A percentile compares a stretch with the other conserved stretches of the same genome.
phyloP scores from a whole-genome alignment of 805 yeast genomes.

The Candida multigemmis region DNA sequence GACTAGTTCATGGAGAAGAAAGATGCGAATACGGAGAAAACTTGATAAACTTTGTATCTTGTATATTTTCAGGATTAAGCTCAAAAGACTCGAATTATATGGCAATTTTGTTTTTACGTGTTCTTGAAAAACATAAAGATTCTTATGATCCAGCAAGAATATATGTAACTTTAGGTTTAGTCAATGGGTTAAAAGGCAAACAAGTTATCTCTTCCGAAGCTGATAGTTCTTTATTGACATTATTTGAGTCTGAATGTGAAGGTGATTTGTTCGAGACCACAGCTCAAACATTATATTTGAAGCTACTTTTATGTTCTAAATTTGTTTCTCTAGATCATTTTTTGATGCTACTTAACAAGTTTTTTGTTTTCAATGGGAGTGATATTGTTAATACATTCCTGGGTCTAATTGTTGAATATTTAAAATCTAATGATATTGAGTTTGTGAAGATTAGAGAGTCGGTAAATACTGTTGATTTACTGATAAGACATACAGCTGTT shows the following conservation, averaged over 20 bases:
- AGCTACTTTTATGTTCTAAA: constrained; percentile 32
- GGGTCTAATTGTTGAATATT: constrained; percentile 6
- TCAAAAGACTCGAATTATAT: constrained; percentile 16
- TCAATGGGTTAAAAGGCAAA: constrained; percentile 35
- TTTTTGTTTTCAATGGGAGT: constrained; percentile 32
- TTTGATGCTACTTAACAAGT: constrained; percentile 18
- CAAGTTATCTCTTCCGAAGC: constrained; percentile 14
- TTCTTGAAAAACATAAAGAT: constrained; percentile 38
- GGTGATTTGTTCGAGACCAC: constrained; percentile 44
- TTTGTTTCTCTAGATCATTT: constrained; percentile 11
- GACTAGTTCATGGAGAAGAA: constrained; percentile 12
- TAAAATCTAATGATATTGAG: constrained; percentile 4
- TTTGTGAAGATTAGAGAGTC: constrained; percentile 1
- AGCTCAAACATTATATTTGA: constrained; percentile 43
- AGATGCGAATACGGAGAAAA: constrained; percentile 52
- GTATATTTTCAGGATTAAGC: constrained; percentile 15
- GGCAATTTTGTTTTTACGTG: constrained; percentile 23
- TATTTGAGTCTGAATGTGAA: constrained; percentile 32
- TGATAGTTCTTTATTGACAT: constrained; percentile 12
- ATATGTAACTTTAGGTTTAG: constrained; percentile 48
- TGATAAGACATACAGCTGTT: too few relatives aligned
- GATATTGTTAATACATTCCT: constrained; percentile 11
- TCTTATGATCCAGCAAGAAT: constrained; percentile 67
- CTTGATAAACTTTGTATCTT: constrained; percentile 36
- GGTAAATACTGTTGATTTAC: too few relatives aligned